Evolutionary conservation across 1,139 yeast species (phyloP).

Genomic region (Keqinozyma sinolaborantium): DNA sequence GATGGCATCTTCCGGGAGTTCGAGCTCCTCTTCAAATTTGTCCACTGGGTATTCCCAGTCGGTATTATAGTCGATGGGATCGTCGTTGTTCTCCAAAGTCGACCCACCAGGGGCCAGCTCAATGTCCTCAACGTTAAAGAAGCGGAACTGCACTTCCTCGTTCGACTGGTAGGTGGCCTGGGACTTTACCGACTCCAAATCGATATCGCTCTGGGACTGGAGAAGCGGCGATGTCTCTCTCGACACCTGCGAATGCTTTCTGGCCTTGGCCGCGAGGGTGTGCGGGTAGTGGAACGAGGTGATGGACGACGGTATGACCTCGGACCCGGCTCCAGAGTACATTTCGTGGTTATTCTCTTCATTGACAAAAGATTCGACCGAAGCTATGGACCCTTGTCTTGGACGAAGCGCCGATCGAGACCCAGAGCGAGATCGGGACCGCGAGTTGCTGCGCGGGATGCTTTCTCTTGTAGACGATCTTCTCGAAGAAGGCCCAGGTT

Average conservation of each 20-base stretch:
- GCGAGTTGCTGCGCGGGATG: slow-evolving; percentile 2
- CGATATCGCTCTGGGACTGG: slow-evolving; percentile 17
- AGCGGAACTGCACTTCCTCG: slow-evolving; percentile 55
- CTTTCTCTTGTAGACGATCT: background rate
- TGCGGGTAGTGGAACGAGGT: slow-evolving; percentile 80
- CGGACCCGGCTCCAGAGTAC: slow-evolving; percentile 88
- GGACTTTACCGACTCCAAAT: slow-evolving; percentile 26
- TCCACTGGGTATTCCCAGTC: slow-evolving; percentile 60
- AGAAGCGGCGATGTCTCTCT: slow-evolving; percentile 40
- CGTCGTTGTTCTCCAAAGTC: slow-evolving; percentile 60
- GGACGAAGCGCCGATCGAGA: slow-evolving; percentile 12
- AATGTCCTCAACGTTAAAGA: slow-evolving; percentile 79
- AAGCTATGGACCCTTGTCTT: slow-evolving; percentile 39
- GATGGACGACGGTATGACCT: slow-evolving; percentile 85
- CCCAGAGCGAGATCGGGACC: slow-evolving; percentile 5
- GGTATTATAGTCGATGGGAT: slow-evolving; percentile 60
- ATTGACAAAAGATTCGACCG: slow-evolving; percentile 31
- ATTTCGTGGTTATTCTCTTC: slow-evolving; percentile 64
- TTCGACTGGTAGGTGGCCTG: slow-evolving; percentile 24
- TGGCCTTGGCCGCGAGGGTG: slow-evolving; percentile 36
- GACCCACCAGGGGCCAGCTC: slow-evolving; percentile 88
- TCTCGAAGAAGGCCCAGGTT: background rate
- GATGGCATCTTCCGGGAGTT: slow-evolving; percentile 5
- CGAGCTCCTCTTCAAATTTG: slow-evolving; percentile 35
- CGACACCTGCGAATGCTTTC: slow-evolving; percentile 21